Evolutionary conservation across 1,284 basidiomycete genomes (phyloP), one percentile per base, ranked within the genome.

Genomic region (Athelia sp.): DNA sequence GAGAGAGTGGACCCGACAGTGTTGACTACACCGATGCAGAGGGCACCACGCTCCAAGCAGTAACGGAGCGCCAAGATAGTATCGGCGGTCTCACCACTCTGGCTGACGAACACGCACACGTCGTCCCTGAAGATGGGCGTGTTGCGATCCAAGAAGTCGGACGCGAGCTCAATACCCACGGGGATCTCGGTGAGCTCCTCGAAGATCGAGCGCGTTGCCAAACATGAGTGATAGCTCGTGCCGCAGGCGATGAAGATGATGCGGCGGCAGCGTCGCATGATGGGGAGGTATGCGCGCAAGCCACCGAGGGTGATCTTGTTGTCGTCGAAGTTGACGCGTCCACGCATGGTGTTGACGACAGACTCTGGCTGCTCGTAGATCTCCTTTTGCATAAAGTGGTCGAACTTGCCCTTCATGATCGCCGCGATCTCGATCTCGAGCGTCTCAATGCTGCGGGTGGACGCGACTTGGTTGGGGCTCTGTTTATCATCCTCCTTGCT

Each of bases 331-430:
- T 98, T 99, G 77, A 99, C 92, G 62, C 97, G 93, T 56, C 97
- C 97, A 82, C 97, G 92, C 97, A 99, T 99, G 47, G 97, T 99
- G 82, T 99, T 99, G 72, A 99, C 93, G 58, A 99, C 97, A 44
- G 94, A 98, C 67, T 99, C 97, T 53, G 96, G 97, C 73, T 99
- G 97, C 69, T 99, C 97, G 79, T 97, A 99, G 64, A 99, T 99
- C 72, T 99, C 97, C 78, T 99, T 99, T 71, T 99, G 96, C 97
- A 99, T 99, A 72, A 99, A 99, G 71, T 97, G 95, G 67, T 96
- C 93, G 68, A 98, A 99, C 69, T 94, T 93, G 67, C 97, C 97
- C 82, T 99, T 99, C 97, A 99, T 99, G 76, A 99, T 99, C 62
- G 97, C 97, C 32, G 96, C 97, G 46, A 99, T 85, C 71, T 99